Base-by-base conservation (phyloP, 805 yeast species). In the Zygosaccharomyces gambellarensis region DNA sequence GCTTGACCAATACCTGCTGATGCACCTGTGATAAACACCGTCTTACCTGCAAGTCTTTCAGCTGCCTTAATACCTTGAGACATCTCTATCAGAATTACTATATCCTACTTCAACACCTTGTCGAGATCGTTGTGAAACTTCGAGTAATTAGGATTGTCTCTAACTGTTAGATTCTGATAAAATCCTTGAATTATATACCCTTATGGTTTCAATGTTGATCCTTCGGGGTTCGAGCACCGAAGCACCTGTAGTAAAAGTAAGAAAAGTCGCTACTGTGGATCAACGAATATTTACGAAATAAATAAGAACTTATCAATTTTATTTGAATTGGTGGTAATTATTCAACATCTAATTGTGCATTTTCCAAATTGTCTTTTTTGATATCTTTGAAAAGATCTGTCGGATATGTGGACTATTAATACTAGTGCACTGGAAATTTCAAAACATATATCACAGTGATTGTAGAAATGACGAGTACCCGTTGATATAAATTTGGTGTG, bases 1-100 rank as follows among this genome's bases (percentile, higher is more conserved):
- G 96, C 94, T 57, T 81, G 81, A 10, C 98, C 99, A 61, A 92
- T 92, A 48, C 98, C 98, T 12, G 96, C 82, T 23, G 96, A 87
- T 6, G 98, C 98, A 54, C 98, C 98, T n/a, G 98, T 88, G 61
- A 92, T 85, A 38, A 92, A 77, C 29, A 88, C 77, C 17, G 83
- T 81, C 65, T 92, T 90, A 43, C 85, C 85, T 21, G 85, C 81
- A 30, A 92, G 74, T 65, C 97, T 79, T 65, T 83, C 83, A 39
- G 90, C 87, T 46, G 96, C 94, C 63, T 75, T 78, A 45, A 75
- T 55, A 55, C 90, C 92, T 71, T 75, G 80, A 6, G 89, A 83
- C 86, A 81, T 81, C 32, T 14, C 57, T 19, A 36, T 6, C 9
- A 39, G n/a, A 12, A 14, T 12, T 7, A 8, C 6, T 39, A n/a